phyloP scores from a whole-genome alignment of 257 asterid genomes.

The Parsonsia alboflavescens region DNA sequence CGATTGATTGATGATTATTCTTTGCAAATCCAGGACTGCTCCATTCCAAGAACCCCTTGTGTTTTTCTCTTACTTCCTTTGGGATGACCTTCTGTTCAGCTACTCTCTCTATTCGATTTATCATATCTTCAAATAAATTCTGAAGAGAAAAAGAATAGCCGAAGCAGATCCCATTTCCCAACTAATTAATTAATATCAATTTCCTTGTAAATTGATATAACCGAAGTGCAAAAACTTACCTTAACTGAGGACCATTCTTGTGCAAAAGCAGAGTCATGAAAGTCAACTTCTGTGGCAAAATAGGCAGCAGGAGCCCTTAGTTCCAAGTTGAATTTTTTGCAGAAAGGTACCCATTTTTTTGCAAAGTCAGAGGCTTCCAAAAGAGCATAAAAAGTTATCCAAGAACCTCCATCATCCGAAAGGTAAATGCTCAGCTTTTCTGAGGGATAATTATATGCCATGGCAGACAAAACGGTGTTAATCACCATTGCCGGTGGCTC shows the following conservation, averaged over 20 bases:
- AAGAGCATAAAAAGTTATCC: conserved; percentile 48
- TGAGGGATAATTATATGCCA: conserved; percentile 43
- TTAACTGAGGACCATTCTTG: conserved; percentile 32
- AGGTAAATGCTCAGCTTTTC: conserved; percentile 45
- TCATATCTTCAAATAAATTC: conserved; percentile 68
- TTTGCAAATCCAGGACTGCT: conserved; percentile 31
- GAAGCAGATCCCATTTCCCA: too few species aligned
- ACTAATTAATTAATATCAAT: too few species aligned
- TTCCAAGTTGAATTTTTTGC: conserved; percentile 45
- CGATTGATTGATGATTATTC: conserved; percentile 70
- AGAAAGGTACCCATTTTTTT: conserved; percentile 47
- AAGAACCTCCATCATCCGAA: conserved; percentile 64
- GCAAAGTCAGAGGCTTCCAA: conserved; percentile 42
- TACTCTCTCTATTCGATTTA: conserved; percentile 38
- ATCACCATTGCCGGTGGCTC: conserved; percentile 54
- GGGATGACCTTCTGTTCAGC: conserved; percentile 33
- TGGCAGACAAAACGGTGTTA: conserved; percentile 39
- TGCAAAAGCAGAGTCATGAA: conserved; percentile 13
- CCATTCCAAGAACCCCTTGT: conserved; percentile 70
- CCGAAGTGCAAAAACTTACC: conserved; percentile 21
- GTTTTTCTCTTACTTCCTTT: conserved; percentile 32
- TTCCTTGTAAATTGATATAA: not conserved
- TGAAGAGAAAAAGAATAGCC: conserved; percentile 11
- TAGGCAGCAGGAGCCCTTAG: conserved; percentile 44
- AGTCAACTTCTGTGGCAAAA: conserved; percentile 20